phyloP scores from a whole-genome alignment of 257 asterid genomes.

The Craterostigma plantagineum region DNA sequence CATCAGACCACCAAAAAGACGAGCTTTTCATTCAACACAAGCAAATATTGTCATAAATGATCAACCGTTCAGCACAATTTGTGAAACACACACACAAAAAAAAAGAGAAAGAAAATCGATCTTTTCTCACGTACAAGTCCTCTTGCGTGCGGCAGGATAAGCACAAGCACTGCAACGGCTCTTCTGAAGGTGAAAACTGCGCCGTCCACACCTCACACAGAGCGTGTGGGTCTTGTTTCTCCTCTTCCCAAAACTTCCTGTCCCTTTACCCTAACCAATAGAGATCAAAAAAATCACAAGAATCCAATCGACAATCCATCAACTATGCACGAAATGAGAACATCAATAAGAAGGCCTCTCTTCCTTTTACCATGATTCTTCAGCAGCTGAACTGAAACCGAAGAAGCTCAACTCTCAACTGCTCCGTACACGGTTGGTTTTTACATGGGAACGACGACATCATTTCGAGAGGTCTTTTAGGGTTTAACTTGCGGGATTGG shows the following conservation, averaged over 20 bases:
- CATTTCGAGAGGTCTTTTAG: too few relatives aligned
- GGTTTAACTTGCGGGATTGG: too few relatives aligned
- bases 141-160: slow-evolving; percentile 39
- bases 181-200: slow-evolving; percentile 46
- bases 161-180: slow-evolving; percentile 53
- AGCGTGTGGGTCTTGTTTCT: slow-evolving; percentile 44
- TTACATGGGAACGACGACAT: too few relatives aligned
- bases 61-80: too few relatives aligned
- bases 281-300: neutral
- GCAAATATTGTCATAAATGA: too few relatives aligned
- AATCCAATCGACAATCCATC: neutral
- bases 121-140: slow-evolving; percentile 28
- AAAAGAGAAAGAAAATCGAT: neutral
- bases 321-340: neutral
- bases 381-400: too few relatives aligned
- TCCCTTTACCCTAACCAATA: slow-evolving; percentile 34
- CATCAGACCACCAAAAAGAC: too few relatives aligned
- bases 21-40: too few relatives aligned
- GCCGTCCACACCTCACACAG: slow-evolving; percentile 41
- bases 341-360: neutral
- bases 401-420: too few relatives aligned
- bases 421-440: too few relatives aligned
- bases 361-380: too few relatives aligned
- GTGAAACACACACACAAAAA: too few relatives aligned
- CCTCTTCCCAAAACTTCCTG: slow-evolving; percentile 48